Evolutionary conservation across 1,139 yeast species (phyloP).

Genomic region (Schizosaccharomyces versatilis): DNA sequence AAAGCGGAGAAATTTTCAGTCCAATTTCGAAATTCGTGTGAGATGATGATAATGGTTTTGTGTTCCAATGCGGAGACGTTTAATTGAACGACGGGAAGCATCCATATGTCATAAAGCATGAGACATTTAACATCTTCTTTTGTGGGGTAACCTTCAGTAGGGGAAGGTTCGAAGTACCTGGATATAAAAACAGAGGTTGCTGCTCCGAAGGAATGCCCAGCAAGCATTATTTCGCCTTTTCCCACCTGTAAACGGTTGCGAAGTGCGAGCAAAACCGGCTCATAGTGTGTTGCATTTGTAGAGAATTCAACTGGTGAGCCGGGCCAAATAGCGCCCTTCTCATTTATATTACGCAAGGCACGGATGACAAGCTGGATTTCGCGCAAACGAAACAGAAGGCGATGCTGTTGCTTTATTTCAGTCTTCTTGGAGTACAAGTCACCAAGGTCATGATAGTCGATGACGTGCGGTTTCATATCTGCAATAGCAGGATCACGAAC

Average conservation of each 20-base stretch:
- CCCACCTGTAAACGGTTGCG: background rate
- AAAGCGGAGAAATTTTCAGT: background rate
- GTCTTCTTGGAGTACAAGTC: background rate
- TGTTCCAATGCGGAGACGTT: background rate
- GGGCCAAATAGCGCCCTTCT: background rate
- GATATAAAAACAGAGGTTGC: slow-evolving; percentile 10
- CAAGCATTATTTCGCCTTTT: slow-evolving; percentile 7
- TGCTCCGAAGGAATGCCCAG: slow-evolving; percentile 15
- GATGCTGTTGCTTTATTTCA: background rate
- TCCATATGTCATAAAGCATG: background rate
- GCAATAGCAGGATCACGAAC: slow-evolving; percentile 4
- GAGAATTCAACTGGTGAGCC: background rate
- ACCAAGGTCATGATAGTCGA: slow-evolving; percentile 3
- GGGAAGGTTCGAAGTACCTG: background rate
- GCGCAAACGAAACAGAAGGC: background rate
- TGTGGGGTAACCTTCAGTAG: no score
- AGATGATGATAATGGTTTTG: background rate
- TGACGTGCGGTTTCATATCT: slow-evolving; percentile 5
- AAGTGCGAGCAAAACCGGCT: background rate
- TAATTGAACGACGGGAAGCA: background rate
- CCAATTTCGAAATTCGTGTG: background rate
- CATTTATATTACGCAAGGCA: background rate
- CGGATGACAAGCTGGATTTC: background rate
- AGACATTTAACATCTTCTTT: background rate
- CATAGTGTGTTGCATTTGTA: background rate